Evolutionary conservation across 1,284 basidiomycete genomes (phyloP).

Genomic region (Pseudozyma flocculosa): DNA sequence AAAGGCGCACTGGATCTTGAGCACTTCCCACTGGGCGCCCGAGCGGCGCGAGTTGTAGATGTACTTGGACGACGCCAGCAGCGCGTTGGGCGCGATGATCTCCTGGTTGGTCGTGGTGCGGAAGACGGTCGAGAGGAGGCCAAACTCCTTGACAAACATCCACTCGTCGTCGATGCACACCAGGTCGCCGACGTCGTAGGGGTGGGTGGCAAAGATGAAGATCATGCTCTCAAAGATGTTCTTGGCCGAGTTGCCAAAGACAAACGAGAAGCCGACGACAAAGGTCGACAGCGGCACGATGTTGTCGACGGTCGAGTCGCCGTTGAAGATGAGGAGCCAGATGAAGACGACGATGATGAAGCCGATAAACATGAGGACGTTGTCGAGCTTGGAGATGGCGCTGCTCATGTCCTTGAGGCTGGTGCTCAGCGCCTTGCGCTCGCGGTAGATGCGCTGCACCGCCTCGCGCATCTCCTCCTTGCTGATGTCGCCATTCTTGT

Average conservation of each 20-base stretch:
- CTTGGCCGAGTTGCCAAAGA: constrained; percentile 77
- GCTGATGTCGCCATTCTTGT: constrained; percentile 77
- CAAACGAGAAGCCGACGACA: constrained; percentile 61
- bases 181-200: constrained; percentile 57
- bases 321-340: constrained; percentile 77
- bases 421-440: constrained; percentile 72
- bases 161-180: constrained; percentile 56
- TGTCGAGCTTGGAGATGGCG: constrained; percentile 51
- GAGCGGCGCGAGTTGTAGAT: constrained; percentile 64
- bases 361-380: constrained; percentile 65
- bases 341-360: constrained; percentile 70
- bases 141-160: constrained; percentile 63
- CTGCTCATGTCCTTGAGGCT: constrained; percentile 62
- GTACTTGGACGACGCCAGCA: constrained; percentile 72
- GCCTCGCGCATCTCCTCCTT: constrained; percentile 81
- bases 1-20: constrained; percentile 58
- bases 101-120: constrained; percentile 74
- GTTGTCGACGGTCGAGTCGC: constrained; percentile 69
- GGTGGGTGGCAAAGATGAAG: constrained; percentile 71
- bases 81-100: constrained; percentile 75
- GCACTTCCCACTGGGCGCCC: constrained; percentile 71
- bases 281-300: constrained; percentile 78
- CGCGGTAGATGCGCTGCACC: constrained; percentile 76
- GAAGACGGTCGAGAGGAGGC: constrained; percentile 78
- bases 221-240: constrained; percentile 68